Conservation (phyloP, 2,329 filamentous ascomycete species). For the Penicillium capsulatum region DNA sequence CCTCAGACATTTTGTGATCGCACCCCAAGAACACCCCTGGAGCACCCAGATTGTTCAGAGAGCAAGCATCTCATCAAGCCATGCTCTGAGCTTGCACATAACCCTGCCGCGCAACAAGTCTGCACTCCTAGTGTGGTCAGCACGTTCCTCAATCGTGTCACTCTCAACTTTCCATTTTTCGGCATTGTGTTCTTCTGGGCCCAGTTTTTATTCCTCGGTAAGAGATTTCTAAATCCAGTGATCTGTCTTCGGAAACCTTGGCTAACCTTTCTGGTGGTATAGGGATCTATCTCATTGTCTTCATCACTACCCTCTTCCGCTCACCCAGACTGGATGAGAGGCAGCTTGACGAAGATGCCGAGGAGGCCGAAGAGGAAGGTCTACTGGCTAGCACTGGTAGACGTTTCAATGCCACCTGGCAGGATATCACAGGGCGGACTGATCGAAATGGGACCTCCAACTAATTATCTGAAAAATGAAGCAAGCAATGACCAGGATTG, state of each 20-base stretch:
- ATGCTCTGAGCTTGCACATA: slow-evolving; percentile 72
- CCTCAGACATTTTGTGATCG: slow-evolving; percentile 90
- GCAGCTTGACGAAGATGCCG: slow-evolving; percentile 80
- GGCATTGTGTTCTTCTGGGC: slow-evolving; percentile 93
- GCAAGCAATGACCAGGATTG: background rate
- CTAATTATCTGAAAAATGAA: background rate
- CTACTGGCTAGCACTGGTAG: slow-evolving; percentile 77
- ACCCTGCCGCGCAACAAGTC: slow-evolving; percentile 67
- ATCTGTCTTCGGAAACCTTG: background rate
- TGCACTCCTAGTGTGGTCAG: slow-evolving; percentile 90
- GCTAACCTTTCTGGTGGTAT: background rate
- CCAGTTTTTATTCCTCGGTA: slow-evolving; percentile 81
- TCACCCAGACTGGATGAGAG: slow-evolving; percentile 72
- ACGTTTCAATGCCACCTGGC: slow-evolving; percentile 80
- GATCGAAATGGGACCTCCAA: slow-evolving; percentile 14
- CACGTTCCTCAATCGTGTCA: slow-evolving; percentile 88
- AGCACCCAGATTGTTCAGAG: slow-evolving; percentile 69
- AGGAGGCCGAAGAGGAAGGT: slow-evolving; percentile 90
- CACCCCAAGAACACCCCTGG: slow-evolving; percentile 57
- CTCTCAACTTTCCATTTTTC: slow-evolving; percentile 92
- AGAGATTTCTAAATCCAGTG: slow-evolving; percentile 5
- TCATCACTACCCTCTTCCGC: slow-evolving; percentile 73
- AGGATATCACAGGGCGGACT: slow-evolving; percentile 69
- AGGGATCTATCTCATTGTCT: slow-evolving; percentile 73
- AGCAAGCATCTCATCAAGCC: slow-evolving; percentile 65